Evolutionary conservation across 225 moss, liverwort and hornwort species (phyloP).

Genomic region (Marchantia paleacea): DNA sequence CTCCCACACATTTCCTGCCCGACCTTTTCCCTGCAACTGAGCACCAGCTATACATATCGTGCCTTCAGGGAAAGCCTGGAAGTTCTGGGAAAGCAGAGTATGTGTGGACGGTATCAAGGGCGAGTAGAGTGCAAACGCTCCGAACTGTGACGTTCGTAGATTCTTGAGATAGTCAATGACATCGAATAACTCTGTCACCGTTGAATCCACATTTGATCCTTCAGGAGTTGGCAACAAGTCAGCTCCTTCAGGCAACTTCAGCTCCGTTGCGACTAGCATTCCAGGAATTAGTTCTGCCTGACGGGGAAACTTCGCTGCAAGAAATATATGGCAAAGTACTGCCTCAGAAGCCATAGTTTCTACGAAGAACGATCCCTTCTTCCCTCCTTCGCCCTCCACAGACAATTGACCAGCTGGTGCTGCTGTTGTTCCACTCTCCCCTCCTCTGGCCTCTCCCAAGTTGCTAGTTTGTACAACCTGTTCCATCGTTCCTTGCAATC

Average conservation of each 20-base stretch:
- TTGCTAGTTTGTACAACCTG: neutral
- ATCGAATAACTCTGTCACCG: constrained; percentile 44
- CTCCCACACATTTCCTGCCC: constrained; percentile 86
- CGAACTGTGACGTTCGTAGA: constrained; percentile 58
- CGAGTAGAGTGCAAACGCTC: constrained; percentile 62
- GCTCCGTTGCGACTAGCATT: constrained; percentile 34
- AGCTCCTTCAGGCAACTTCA: constrained; percentile 68
- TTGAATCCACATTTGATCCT: neutral
- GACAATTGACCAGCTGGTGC: neutral
- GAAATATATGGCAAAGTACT: constrained; percentile 42
- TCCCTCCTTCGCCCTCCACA: neutral
- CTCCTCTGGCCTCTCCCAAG: neutral
- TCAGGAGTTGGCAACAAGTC: constrained; percentile 40
- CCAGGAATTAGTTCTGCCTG: constrained; percentile 39
- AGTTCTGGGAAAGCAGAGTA: constrained; percentile 82
- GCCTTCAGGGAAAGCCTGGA: constrained; percentile 61
- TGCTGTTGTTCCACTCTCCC: neutral
- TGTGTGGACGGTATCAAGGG: constrained; percentile 73
- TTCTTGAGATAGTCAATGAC: constrained; percentile 49
- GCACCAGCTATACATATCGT: constrained; percentile 70
- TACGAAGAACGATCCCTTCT: constrained; percentile 1
- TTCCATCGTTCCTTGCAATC: neutral
- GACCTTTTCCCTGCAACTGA: constrained; percentile 85
- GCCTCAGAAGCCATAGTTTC: neutral
- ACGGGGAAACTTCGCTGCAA: constrained; percentile 53